Conservation (phyloP, 331 rosid species). For the Spiraea crenata region DNA sequence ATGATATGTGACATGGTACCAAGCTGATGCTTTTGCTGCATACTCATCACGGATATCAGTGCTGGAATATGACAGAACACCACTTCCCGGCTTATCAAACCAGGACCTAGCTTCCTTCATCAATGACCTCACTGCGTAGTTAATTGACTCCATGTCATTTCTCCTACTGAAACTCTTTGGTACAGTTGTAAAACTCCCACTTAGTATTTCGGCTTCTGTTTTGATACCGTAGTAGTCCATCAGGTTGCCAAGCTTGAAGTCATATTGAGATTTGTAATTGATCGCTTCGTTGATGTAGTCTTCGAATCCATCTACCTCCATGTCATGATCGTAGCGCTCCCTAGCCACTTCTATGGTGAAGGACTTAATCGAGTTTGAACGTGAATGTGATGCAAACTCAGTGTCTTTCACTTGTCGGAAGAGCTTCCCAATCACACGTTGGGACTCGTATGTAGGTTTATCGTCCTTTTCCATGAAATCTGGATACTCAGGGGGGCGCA, state of each 20-base stretch:
- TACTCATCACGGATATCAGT: neutral
- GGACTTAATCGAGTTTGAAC: slow-evolving; percentile 7
- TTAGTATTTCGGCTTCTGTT: slow-evolving; percentile 44
- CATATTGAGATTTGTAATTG: slow-evolving; percentile 26
- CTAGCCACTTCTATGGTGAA: slow-evolving; percentile 34
- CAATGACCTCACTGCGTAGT: slow-evolving; percentile 24
- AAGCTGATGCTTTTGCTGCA: slow-evolving; percentile 46
- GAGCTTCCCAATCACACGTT: slow-evolving; percentile 38
- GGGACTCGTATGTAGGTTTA: slow-evolving; percentile 22
- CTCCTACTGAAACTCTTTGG: slow-evolving; percentile 25
- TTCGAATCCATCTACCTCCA: slow-evolving; percentile 38
- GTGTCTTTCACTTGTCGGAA: slow-evolving; percentile 31
- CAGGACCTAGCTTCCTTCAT: slow-evolving; percentile 39
- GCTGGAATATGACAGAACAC: neutral
- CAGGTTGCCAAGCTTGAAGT: slow-evolving; percentile 36
- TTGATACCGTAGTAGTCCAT: slow-evolving; percentile 40
- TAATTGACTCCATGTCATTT: slow-evolving; percentile 29
- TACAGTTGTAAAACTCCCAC: slow-evolving; percentile 24
- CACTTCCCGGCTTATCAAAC: slow-evolving; percentile 17
- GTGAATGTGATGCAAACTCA: neutral
- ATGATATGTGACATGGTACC: slow-evolving; percentile 49
- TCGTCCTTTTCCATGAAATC: slow-evolving; percentile 47
- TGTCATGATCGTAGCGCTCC: slow-evolving; percentile 32
- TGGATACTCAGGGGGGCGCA: slow-evolving; percentile 22
- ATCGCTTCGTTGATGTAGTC: slow-evolving; percentile 26